Evolutionary conservation across 2,329 filamentous ascomycete genomes (phyloP).

Genomic region (Didymosphaeria variabile): DNA sequence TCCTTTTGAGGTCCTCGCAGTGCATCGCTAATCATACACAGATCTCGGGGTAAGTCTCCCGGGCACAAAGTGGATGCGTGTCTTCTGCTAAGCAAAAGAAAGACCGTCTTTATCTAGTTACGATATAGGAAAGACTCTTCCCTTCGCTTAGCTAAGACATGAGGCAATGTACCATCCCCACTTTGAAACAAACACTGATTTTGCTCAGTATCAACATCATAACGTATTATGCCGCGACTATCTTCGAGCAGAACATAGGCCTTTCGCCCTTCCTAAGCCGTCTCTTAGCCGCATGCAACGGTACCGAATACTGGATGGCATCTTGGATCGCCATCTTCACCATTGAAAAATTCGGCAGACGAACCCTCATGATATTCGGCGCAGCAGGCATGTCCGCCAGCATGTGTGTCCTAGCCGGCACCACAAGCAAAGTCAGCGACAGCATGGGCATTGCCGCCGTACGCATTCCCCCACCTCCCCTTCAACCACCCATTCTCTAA

Average conservation of each 20-base stretch:
- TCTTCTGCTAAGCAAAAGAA: no score
- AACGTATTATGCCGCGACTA: constrained; percentile 55
- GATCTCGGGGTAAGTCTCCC: constrained; percentile 30
- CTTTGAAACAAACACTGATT: no score
- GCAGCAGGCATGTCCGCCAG: constrained; percentile 46
- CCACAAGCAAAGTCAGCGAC: constrained; percentile 39
- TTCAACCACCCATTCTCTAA: constrained; percentile 27
- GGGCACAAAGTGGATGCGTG: neutral
- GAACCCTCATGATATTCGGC: constrained; percentile 51
- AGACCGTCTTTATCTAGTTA: no score
- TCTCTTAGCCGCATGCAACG: constrained; percentile 52
- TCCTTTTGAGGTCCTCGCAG: neutral
- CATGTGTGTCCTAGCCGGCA: constrained; percentile 47
- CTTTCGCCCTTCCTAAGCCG: constrained; percentile 46
- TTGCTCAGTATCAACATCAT: constrained; percentile 41
- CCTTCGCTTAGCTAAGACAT: no score
- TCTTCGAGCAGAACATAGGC: constrained; percentile 54
- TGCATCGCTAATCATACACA: constrained; percentile 54
- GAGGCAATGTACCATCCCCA: no score
- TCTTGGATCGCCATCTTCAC: constrained; percentile 54
- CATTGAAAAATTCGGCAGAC: constrained; percentile 51
- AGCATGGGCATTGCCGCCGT: constrained; percentile 56
- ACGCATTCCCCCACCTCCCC: constrained; percentile 46
- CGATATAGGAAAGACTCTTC: no score
- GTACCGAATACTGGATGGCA: constrained; percentile 53